Evolutionary conservation across 2,329 filamentous ascomycete species (phyloP).

Genomic region (Metarhizium brunneum): DNA sequence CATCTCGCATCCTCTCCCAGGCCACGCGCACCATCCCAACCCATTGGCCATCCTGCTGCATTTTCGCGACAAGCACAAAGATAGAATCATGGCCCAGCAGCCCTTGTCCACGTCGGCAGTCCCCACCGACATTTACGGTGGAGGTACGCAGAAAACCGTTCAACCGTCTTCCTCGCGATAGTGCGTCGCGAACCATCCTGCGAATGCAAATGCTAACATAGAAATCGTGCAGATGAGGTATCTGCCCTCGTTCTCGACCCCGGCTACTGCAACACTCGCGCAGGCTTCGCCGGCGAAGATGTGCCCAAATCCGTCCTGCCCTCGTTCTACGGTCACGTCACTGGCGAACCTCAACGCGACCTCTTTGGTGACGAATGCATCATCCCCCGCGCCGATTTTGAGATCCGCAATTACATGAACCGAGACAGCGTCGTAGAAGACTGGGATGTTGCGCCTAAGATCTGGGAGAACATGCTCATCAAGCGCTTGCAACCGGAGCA

Average conservation of each 20-base stretch:
- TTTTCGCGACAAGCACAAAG: conserved; percentile 3
- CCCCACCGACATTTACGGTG: conserved; percentile 55
- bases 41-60: background rate
- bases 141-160: conserved; percentile 35
- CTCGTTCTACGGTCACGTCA: conserved; percentile 70
- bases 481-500: conserved; percentile 75
- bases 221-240: conserved; percentile 66
- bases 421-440: conserved; percentile 87
- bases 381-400: conserved; percentile 63
- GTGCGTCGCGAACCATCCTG: background rate
- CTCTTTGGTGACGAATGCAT: conserved; percentile 90
- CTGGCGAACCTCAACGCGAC: conserved; percentile 36
- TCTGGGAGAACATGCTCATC: conserved; percentile 91
- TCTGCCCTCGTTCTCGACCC: conserved; percentile 94
- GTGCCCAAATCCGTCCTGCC: conserved; percentile 89
- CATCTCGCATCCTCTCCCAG: background rate
- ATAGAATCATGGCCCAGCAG: conserved; percentile 42
- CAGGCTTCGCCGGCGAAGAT: conserved; percentile 96
- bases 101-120: conserved; percentile 45
- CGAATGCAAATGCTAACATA: conserved; percentile 4
- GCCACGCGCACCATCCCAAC: conserved; percentile 5
- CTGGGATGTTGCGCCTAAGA: conserved; percentile 81
- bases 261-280: conserved; percentile 83
- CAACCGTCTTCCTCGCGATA: conserved; percentile 3
- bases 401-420: conserved; percentile 88